Conservation (phyloP, 2,329 filamentous ascomycete species). For the Colletotrichum orbiculare region DNA sequence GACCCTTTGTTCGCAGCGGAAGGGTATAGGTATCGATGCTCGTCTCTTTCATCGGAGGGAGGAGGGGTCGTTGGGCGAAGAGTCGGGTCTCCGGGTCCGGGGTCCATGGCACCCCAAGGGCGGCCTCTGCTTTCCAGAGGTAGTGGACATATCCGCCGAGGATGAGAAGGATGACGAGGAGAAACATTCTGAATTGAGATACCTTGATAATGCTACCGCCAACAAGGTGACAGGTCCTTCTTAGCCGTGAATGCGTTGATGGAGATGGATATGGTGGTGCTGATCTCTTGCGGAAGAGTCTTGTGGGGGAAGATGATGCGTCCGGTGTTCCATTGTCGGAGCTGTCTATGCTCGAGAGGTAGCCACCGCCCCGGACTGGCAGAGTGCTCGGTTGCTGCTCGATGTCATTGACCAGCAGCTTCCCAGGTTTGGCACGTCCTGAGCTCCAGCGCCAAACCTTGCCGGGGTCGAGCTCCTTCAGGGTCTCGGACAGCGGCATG, state of each 20-base stretch:
- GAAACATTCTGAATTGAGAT: slow-evolving; percentile 46
- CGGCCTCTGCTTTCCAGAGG: slow-evolving; percentile 57
- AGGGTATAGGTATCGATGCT: slow-evolving; percentile 62
- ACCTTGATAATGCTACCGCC: slow-evolving; percentile 19
- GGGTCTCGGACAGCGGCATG: slow-evolving; percentile 26
- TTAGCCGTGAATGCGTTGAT: slow-evolving; percentile 1
- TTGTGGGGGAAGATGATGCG: slow-evolving; percentile 9
- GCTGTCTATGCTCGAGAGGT: slow-evolving; percentile 33
- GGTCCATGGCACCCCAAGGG: slow-evolving; percentile 57
- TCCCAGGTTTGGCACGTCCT: slow-evolving; percentile 30
- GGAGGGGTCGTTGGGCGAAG: slow-evolving; percentile 62
- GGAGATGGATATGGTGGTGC: not conserved
- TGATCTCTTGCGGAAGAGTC: slow-evolving; percentile 30
- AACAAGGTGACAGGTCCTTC: slow-evolving; percentile 24
- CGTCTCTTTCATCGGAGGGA: slow-evolving; percentile 53
- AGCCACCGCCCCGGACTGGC: slow-evolving; percentile 35
- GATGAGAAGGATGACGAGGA: slow-evolving; percentile 51
- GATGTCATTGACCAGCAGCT: slow-evolving; percentile 33
- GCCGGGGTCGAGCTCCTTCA: slow-evolving; percentile 27
- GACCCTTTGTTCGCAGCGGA: slow-evolving; percentile 69
- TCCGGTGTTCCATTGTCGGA: slow-evolving; percentile 20
- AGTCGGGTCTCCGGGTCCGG: slow-evolving; percentile 58
- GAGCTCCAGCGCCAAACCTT: slow-evolving; percentile 36
- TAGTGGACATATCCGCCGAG: slow-evolving; percentile 52
- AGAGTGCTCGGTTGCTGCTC: slow-evolving; percentile 34